These are phyloP conservation scores for Monosiga brevicollis DNA, from an alignment of 78 protist genomes.

Conservation along the genomic window DNA sequence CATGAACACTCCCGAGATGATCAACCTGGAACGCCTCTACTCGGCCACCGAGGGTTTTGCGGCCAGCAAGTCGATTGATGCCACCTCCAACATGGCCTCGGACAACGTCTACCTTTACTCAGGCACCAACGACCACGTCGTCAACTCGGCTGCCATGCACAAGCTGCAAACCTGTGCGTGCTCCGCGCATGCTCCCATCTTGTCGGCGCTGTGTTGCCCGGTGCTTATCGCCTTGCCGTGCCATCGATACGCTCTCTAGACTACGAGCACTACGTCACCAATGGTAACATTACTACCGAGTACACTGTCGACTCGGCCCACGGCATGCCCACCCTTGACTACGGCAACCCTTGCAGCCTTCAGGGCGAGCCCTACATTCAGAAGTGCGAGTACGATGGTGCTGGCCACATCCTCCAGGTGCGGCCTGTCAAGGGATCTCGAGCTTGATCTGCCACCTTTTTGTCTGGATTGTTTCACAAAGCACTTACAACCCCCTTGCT, in stretches of 20 bases:
- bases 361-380: constrained; percentile 31
- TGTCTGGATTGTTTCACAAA: too few species aligned
- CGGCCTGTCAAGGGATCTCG: too few species aligned
- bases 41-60: background rate
- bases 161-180: too few species aligned
- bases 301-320: constrained; percentile 20
- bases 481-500: too few species aligned
- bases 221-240: too few species aligned
- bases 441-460: too few species aligned
- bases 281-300: background rate
- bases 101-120: background rate
- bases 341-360: constrained; percentile 18
- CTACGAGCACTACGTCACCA: background rate
- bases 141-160: background rate
- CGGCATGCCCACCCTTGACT: constrained; percentile 5
- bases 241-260: too few species aligned
- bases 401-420: constrained; percentile 25
- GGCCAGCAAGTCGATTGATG: background rate
- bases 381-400: constrained; percentile 32
- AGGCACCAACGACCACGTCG: constrained; percentile 1
- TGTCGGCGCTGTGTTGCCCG: too few species aligned
- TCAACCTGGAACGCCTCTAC: background rate
- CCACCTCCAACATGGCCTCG: background rate
- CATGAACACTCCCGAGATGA: constrained; percentile 4
- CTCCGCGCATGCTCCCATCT: too few species aligned